phyloP scores from a whole-genome alignment of 2,329 filamentous ascomycete species.

The Curvularia lunata region DNA sequence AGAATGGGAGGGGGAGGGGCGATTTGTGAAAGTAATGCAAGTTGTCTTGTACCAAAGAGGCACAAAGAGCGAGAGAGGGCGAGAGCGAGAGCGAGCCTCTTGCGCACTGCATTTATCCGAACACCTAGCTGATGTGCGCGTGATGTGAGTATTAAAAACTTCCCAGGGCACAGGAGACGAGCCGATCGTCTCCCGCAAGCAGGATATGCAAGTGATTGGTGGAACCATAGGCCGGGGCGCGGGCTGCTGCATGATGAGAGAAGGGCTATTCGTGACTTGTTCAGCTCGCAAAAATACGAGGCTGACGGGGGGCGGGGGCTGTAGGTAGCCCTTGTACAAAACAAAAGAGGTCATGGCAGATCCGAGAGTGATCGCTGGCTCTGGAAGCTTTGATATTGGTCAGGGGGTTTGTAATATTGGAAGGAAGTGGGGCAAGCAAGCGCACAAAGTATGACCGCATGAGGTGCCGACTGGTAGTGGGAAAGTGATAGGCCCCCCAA shows the following conservation, averaged over 20 bases:
- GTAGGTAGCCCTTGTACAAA: slow-evolving; percentile 3
- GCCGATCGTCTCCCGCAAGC: slow-evolving; percentile 25
- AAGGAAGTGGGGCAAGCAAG: slow-evolving; percentile 8
- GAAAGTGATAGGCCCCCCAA: slow-evolving; percentile 1
- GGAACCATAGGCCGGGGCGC: not conserved
- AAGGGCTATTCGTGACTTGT: slow-evolving; percentile 9
- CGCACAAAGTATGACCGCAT: slow-evolving; percentile 7
- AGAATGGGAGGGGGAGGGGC: not conserved
- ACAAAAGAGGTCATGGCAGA: not conserved
- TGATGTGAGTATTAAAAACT: slow-evolving; percentile 10
- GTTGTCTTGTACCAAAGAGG: not conserved
- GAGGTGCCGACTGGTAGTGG: slow-evolving; percentile 3
- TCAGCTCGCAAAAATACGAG: slow-evolving; percentile 14
- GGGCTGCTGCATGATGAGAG: slow-evolving; percentile 11
- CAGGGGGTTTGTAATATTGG: slow-evolving; percentile 6
- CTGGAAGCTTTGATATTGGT: not conserved
- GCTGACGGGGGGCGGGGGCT: too few relatives aligned
- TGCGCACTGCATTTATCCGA: not conserved
- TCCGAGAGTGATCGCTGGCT: not conserved
- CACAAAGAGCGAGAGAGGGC: too few relatives aligned
- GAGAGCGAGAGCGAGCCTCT: not conserved
- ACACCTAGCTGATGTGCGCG: not conserved
- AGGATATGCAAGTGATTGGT: slow-evolving; percentile 25
- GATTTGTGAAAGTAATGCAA: not conserved
- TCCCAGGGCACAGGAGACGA: slow-evolving; percentile 30